A percentile compares a stretch with the other conserved stretches of the same genome.
Evolutionary conservation across 2,329 filamentous ascomycete species (phyloP).

Genomic region (Stagonosporopsis rhizophila): DNA sequence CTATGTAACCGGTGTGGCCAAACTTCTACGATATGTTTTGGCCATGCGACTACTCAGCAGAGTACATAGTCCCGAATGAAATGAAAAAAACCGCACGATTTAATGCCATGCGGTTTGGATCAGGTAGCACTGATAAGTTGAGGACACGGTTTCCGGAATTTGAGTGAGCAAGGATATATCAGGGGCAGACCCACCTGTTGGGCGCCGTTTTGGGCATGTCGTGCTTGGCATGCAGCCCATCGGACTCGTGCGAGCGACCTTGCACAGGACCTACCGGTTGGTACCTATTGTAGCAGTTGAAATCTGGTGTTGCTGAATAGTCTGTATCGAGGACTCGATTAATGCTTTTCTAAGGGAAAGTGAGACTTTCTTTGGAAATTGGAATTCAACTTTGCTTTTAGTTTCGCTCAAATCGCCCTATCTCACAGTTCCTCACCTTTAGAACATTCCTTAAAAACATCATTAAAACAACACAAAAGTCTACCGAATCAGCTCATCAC

Average conservation of each 20-base stretch:
- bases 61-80: conserved; percentile 3
- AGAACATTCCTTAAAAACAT: conserved; percentile 5
- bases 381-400: conserved; percentile 9
- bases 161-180: conserved; percentile 13
- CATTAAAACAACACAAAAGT: conserved; percentile 11
- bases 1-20: conserved; percentile 8
- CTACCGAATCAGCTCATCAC: conserved; percentile 9
- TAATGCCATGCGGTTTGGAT: conserved; percentile 6
- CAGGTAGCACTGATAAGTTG: conserved; percentile 4
- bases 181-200: conserved; percentile 10
- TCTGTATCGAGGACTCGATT: conserved; percentile 9
- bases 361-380: conserved; percentile 8
- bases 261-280: conserved; percentile 11
- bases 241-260: conserved; percentile 5
- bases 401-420: conserved; percentile 6
- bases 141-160: conserved; percentile 10
- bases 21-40: conserved; percentile 9
- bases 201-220: conserved; percentile 11
- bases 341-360: neutral
- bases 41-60: conserved; percentile 12
- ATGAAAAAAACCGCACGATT: too few species aligned
- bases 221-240: conserved; percentile 14
- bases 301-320: conserved; percentile 12
- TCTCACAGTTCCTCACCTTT: conserved; percentile 7
- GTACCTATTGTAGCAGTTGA: conserved; percentile 9